Evolutionary conservation across 345 rosid genomes (phyloP), one percentile per base, ranked within the genome.

Genomic region (Gossypium longicalyx): DNA sequence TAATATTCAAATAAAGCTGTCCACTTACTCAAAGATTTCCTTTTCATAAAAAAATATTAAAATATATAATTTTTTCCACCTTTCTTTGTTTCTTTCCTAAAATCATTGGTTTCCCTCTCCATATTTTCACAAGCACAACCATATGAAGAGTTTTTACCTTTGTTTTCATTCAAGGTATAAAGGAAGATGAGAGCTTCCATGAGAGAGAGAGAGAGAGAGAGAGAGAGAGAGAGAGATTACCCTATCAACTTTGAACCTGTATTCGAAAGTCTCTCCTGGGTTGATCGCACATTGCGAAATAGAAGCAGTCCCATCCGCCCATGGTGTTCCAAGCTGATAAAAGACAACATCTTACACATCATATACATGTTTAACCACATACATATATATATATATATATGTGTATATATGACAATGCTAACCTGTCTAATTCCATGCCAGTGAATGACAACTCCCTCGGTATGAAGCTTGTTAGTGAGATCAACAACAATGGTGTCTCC

Each of bases 401-500:
- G 2, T 22, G 17, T 13, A 13, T 20, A 10, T 10, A 22, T 10
- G 61, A 13, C 13, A 10, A n/a, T 22, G 15, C 7, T 34, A 38
- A 75, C 91, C 91, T 94, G 98, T 87, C 97, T 83, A 72, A 92
- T 94, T 47, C 97, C 98, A 74, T 94, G 98, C 98, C 98, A 92
- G 76, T 92, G 97, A 68, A 94, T 90, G 65, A 89, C 98, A 52
- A 90, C 89, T 2, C 94, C 97, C 62, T 92, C 97, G 0, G 98
- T 89, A 34, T 67, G 12, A 68, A 94, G 90, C 72, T 86, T 92
- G 72, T 92, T 92, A 12, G 80, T 85, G 62, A 94, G 86, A 17
- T 89, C 72, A 2, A 94, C 78, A 68, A 81, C 78, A 74, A 92
- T 78, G 51, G 79, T 86, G 41, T 94, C 97, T 23, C 97, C 94